These are phyloP conservation scores for Lentinula sp. DNA, from an alignment of 768 basidiomycete species.

Conservation along the genomic window DNA sequence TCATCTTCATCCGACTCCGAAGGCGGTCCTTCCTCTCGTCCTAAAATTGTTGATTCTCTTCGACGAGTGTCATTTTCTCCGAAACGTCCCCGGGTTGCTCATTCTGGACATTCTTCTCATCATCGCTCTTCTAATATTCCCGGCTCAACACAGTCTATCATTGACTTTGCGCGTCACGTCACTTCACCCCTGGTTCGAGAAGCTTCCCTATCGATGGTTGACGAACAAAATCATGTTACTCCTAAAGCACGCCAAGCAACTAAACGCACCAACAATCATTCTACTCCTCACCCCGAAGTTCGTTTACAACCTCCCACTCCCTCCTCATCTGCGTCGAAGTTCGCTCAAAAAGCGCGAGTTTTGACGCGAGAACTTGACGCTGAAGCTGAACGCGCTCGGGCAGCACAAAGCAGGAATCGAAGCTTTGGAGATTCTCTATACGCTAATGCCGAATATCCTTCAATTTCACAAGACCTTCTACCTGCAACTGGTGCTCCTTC, in stretches of 20 bases:
- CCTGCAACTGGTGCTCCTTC: neutral
- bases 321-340: conserved; percentile 46
- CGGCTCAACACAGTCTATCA: neutral
- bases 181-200: conserved; percentile 6
- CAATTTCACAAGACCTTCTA: neutral
- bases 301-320: conserved; percentile 58
- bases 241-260: conserved; percentile 13
- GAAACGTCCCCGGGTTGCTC: conserved; percentile 57
- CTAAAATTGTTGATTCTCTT: conserved; percentile 66
- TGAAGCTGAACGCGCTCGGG: conserved; percentile 15
- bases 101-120: conserved; percentile 17
- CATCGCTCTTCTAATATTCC: conserved; percentile 6
- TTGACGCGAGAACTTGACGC: conserved; percentile 49
- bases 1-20: conserved; percentile 46
- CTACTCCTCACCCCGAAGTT: conserved; percentile 24
- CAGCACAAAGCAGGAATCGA: neutral
- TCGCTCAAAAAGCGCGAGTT: conserved; percentile 53
- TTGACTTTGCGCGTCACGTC: conserved; percentile 4
- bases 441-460: neutral
- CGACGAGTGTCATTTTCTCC: conserved; percentile 70
- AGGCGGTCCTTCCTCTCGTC: conserved; percentile 37
- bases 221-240: conserved; percentile 14
- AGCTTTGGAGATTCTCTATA: neutral
- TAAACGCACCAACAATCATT: conserved; percentile 21
- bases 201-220: neutral